phyloP scores from a whole-genome alignment of 257 asterid species.

The Nicotiana attenuata region DNA sequence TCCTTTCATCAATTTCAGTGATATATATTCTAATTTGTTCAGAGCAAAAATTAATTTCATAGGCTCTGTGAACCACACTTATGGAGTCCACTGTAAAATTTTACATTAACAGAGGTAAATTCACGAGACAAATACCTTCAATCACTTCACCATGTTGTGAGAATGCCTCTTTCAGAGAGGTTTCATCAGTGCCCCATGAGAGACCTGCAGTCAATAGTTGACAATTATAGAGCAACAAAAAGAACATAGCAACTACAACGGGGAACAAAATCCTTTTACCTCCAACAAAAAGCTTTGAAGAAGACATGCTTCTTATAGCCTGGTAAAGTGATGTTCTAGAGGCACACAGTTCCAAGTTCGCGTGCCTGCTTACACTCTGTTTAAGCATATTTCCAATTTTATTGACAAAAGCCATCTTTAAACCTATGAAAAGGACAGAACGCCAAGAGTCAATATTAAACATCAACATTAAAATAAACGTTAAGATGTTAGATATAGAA shows the following conservation, averaged over 20 bases:
- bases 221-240: neutral
- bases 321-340: conserved; percentile 50
- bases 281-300: conserved; percentile 87
- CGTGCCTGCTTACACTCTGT: conserved; percentile 43
- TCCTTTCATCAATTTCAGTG: neutral
- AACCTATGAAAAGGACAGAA: conserved; percentile 24
- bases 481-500: neutral
- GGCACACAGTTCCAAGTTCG: conserved; percentile 35
- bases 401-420: conserved; percentile 66
- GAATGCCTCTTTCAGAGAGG: conserved; percentile 63
- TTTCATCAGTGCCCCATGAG: conserved; percentile 60
- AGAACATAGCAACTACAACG: neutral
- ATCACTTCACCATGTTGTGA: conserved; percentile 70
- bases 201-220: conserved; percentile 48
- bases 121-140: conserved; percentile 41
- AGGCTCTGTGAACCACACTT: neutral
- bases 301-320: conserved; percentile 64
- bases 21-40: neutral
- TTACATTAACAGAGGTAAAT: neutral
- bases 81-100: neutral
- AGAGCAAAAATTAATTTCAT: neutral
- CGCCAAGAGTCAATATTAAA: neutral
- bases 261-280: conserved; percentile 32
- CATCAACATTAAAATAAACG: neutral
- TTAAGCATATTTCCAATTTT: conserved; percentile 58